Conservation (phyloP, 1,139 yeast species). For the Pichia sp. region DNA sequence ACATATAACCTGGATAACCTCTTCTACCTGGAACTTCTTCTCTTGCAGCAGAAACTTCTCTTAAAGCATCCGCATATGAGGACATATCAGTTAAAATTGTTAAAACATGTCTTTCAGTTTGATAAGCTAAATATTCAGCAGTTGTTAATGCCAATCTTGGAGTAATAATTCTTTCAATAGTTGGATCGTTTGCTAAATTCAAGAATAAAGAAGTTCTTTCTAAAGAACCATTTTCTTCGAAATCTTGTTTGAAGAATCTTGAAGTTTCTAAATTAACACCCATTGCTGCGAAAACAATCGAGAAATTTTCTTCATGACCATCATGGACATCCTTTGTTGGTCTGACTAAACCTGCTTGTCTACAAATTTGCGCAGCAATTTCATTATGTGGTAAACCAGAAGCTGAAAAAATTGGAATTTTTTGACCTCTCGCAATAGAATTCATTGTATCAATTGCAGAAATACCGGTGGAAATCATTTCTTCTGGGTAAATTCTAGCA, state of each 20-base stretch:
- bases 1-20: slow-evolving; percentile 99
- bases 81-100: slow-evolving; percentile 99
- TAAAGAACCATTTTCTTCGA: slow-evolving; percentile 96
- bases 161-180: slow-evolving; percentile 97
- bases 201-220: slow-evolving; percentile 96
- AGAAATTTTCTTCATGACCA: slow-evolving; percentile 98
- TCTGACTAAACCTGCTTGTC: slow-evolving; percentile 98
- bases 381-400: slow-evolving; percentile 99
- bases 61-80: slow-evolving; percentile 96
- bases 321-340: slow-evolving; percentile 99
- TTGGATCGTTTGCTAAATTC: slow-evolving; percentile 98
- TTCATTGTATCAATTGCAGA: slow-evolving; percentile 99
- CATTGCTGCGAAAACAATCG: slow-evolving; percentile 98
- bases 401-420: slow-evolving; percentile 97
- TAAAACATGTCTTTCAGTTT: slow-evolving; percentile 97
- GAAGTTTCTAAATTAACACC: slow-evolving; percentile 92
- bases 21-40: slow-evolving; percentile 99
- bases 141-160: slow-evolving; percentile 99
- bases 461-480: slow-evolving; percentile 98
- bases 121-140: slow-evolving; percentile 97
- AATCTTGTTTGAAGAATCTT: slow-evolving; percentile 95
- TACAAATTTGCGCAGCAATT: slow-evolving; percentile 98
- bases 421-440: slow-evolving; percentile 99
- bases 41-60: slow-evolving; percentile 99
- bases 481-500: slow-evolving; percentile 98